Percentiles rank a stretch among this genome's conserved stretches.
Conservation (phyloP, 148 eudicot species). For the Talinum fruticosum region DNA sequence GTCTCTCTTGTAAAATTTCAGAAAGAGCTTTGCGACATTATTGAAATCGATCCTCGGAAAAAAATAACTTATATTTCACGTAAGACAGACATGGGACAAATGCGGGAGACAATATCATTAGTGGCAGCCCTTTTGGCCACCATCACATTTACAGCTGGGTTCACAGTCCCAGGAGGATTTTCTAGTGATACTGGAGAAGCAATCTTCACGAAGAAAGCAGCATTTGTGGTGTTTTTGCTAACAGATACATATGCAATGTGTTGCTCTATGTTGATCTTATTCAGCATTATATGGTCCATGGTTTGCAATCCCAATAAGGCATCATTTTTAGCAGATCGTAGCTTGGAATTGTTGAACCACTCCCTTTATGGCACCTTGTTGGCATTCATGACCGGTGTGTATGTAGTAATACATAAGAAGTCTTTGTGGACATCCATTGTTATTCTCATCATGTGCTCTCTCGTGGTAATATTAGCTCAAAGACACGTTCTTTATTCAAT, state of each 20-base stretch:
- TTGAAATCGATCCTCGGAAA: too few relatives aligned
- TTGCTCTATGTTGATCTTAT: constrained; percentile 6
- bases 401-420: not conserved
- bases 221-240: not conserved
- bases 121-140: constrained; percentile 18
- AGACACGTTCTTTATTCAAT: not conserved
- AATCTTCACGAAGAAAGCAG: not conserved
- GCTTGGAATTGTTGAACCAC: not conserved
- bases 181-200: constrained; percentile 1
- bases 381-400: constrained; percentile 13
- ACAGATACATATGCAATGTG: not conserved
- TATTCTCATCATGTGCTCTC: not conserved
- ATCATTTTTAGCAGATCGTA: not conserved
- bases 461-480: not conserved
- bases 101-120: not conserved
- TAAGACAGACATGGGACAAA: not conserved
- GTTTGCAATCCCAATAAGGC: not conserved
- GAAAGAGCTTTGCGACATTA: too few relatives aligned
- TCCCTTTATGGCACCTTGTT: not conserved
- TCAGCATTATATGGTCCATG: constrained; percentile 6
- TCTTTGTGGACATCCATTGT: constrained; percentile 6
- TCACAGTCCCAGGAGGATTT: constrained; percentile 12
- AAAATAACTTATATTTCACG: not conserved
- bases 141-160: constrained; percentile 21
- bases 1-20: too few relatives aligned